A percentile compares a stretch with the other conserved stretches of the same genome.
Conservation (phyloP, 2,329 filamentous ascomycete species). For the Curvularia lunata region DNA sequence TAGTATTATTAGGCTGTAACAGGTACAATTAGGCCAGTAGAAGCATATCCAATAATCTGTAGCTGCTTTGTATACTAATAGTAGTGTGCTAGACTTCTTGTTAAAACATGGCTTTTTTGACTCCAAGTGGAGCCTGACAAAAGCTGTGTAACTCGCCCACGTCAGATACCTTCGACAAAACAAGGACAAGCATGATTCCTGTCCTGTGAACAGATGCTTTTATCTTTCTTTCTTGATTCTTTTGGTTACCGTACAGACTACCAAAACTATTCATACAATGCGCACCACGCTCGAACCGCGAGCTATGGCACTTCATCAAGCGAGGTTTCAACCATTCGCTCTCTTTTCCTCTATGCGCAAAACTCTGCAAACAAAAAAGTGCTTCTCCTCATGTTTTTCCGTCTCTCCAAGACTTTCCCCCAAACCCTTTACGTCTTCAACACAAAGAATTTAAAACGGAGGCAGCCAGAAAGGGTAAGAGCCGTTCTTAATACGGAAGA, state of each 20-base stretch:
- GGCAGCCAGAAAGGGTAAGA: slow-evolving; percentile 95
- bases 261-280: slow-evolving; percentile 4
- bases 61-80: too few species aligned
- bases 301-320: neutral
- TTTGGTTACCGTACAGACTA: neutral
- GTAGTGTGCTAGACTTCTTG: too few species aligned
- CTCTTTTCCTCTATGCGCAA: neutral
- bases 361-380: neutral
- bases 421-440: neutral
- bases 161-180: too few species aligned
- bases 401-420: neutral
- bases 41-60: too few species aligned
- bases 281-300: neutral
- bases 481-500: slow-evolving; percentile 93
- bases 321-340: neutral
- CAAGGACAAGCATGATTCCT: too few species aligned
- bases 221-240: neutral
- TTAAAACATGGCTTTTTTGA: too few species aligned
- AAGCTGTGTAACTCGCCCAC: too few species aligned
- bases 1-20: too few species aligned
- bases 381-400: neutral
- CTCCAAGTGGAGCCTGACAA: too few species aligned
- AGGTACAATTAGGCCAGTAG: too few species aligned
- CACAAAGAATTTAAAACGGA: slow-evolving; percentile 68
- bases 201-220: too few species aligned